A percentile compares a stretch with the other conserved stretches of the same genome.
These are phyloP conservation scores for Fomitopsis serialis DNA, from an alignment of 768 basidiomycete species.

Conservation along the genomic window DNA sequence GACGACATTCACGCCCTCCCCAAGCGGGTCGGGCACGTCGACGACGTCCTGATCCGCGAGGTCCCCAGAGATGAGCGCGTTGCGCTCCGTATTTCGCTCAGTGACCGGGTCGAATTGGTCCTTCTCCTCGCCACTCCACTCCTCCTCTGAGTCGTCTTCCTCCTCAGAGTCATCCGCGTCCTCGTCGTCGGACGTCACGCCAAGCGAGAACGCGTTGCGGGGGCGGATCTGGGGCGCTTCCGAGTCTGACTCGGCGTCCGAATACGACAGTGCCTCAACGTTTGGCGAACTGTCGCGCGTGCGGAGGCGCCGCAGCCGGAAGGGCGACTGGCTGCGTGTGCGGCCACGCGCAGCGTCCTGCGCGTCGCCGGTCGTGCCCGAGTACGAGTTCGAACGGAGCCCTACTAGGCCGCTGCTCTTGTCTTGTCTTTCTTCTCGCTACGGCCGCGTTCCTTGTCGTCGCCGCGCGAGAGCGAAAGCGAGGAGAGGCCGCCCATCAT, in stretches of 20 bases:
- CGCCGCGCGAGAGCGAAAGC: constrained; percentile 51
- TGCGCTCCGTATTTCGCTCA: constrained; percentile 83
- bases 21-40: constrained; percentile 70
- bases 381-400: constrained; percentile 30
- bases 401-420: constrained; percentile 22
- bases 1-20: constrained; percentile 89
- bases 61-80: constrained; percentile 50
- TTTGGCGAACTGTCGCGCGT: constrained; percentile 46
- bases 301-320: constrained; percentile 65
- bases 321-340: constrained; percentile 77
- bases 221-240: constrained; percentile 46
- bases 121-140: constrained; percentile 47
- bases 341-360: constrained; percentile 37
- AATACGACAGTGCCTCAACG: constrained; percentile 49
- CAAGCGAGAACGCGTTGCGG: constrained; percentile 55
- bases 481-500: constrained; percentile 71
- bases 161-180: constrained; percentile 41
- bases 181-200: constrained; percentile 64
- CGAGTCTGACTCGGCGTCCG: constrained; percentile 58
- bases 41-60: constrained; percentile 47
- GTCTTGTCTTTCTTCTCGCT: constrained; percentile 35
- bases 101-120: constrained; percentile 76
- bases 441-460: constrained; percentile 49
- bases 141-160: constrained; percentile 50
- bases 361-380: constrained; percentile 37